Percentiles rank a stretch among this genome's conserved stretches.
These are phyloP conservation scores for Boletus fagicola DNA, from an alignment of 768 basidiomycete species.

Conservation along the genomic window DNA sequence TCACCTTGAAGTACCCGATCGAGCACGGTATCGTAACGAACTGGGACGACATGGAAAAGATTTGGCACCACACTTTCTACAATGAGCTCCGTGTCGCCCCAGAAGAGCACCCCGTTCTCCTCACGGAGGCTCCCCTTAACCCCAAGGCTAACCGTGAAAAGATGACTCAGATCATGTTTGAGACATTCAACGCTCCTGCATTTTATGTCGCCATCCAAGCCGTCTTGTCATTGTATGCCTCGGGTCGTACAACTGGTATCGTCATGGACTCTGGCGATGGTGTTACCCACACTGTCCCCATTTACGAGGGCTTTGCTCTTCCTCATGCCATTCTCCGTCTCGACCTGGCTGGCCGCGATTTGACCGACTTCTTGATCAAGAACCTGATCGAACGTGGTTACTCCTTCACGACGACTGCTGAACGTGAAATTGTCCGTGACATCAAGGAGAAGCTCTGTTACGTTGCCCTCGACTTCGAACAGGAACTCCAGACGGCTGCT, in stretches of 20 bases:
- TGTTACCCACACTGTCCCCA: slow-evolving; percentile 94
- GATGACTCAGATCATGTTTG: slow-evolving; percentile 81
- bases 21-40: slow-evolving; percentile 95
- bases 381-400: slow-evolving; percentile 90
- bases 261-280: slow-evolving; percentile 96
- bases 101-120: slow-evolving; percentile 70
- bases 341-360: slow-evolving; percentile 89
- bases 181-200: slow-evolving; percentile 73
- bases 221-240: slow-evolving; percentile 80
- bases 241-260: slow-evolving; percentile 92
- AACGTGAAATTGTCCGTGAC: slow-evolving; percentile 92
- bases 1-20: slow-evolving; percentile 90
- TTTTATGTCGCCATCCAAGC: slow-evolving; percentile 77
- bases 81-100: slow-evolving; percentile 77
- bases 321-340: slow-evolving; percentile 92
- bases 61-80: slow-evolving; percentile 97
- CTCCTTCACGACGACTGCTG: slow-evolving; percentile 90
- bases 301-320: slow-evolving; percentile 92
- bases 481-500: slow-evolving; percentile 88
- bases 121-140: slow-evolving; percentile 73
- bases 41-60: slow-evolving; percentile 99
- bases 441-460: slow-evolving; percentile 95
- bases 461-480: slow-evolving; percentile 91
- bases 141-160: slow-evolving; percentile 72
- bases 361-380: slow-evolving; percentile 83